Evolutionary conservation across 164 flowering plant species (phyloP).

Genomic region (Chloranthus sessilifolius): DNA sequence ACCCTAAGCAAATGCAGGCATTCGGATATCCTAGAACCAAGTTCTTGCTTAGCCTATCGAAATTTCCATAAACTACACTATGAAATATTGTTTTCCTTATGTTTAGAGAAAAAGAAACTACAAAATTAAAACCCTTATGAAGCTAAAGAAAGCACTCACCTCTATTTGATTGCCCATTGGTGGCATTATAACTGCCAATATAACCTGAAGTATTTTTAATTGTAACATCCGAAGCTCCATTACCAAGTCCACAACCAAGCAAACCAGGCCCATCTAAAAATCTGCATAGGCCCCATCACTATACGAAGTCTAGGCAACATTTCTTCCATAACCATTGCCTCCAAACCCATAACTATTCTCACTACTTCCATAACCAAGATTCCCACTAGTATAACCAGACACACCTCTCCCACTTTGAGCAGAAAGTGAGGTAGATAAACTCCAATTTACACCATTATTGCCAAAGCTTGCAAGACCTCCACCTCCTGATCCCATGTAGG

Average conservation of each 20-base stretch:
- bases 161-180: slow-evolving; percentile 65
- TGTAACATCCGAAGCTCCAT: slow-evolving; percentile 43
- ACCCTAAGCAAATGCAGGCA: too few species aligned
- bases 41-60: too few species aligned
- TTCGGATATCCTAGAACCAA: too few species aligned
- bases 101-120: too few species aligned
- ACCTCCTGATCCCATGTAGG: slow-evolving; percentile 49
- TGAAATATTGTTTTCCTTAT: too few species aligned
- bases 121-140: too few species aligned
- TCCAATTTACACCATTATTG: slow-evolving; percentile 43
- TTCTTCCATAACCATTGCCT: slow-evolving; percentile 51
- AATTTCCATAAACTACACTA: too few species aligned
- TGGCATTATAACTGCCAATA: slow-evolving; percentile 42
- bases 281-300: slow-evolving; percentile 53
- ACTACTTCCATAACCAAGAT: slow-evolving; percentile 48
- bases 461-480: slow-evolving; percentile 48
- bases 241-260: slow-evolving; percentile 57
- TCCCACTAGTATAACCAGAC: slow-evolving; percentile 31
- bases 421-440: slow-evolving; percentile 37
- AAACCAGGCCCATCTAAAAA: slow-evolving; percentile 44
- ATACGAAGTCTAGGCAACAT: slow-evolving; percentile 48
- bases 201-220: slow-evolving; percentile 44
- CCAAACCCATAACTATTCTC: slow-evolving; percentile 49
- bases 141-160: slow-evolving; percentile 28
- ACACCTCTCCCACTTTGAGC: slow-evolving; percentile 45